Conservation (phyloP, 2,329 filamentous ascomycete genomes). For the Tolypocladium pustulatum region DNA sequence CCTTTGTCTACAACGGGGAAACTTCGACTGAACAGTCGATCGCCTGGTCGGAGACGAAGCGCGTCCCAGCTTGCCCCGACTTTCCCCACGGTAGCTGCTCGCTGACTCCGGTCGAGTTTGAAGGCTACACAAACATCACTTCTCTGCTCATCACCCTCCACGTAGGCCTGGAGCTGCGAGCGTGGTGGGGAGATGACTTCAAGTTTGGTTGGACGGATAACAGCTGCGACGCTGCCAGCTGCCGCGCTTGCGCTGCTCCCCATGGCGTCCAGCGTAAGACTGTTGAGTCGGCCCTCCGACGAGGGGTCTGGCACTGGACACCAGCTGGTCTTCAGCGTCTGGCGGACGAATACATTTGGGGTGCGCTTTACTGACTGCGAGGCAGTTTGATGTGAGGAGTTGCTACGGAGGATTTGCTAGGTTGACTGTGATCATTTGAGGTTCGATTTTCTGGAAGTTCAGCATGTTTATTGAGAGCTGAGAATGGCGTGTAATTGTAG, state of each 20-base stretch:
- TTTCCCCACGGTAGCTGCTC: conserved; percentile 21
- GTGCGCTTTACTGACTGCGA: conserved; percentile 16
- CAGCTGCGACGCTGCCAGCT: conserved; percentile 25
- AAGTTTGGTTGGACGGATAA: conserved; percentile 30
- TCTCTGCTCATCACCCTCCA: conserved; percentile 26
- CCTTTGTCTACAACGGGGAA: conserved; percentile 24
- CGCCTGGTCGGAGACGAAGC: conserved; percentile 28
- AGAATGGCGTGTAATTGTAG: conserved; percentile 18
- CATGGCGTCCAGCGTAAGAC: conserved; percentile 20
- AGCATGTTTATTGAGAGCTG: conserved; percentile 19
- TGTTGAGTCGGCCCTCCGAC: conserved; percentile 17
- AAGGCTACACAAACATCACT: conserved; percentile 27
- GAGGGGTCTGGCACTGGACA: conserved; percentile 24
- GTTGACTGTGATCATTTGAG: conserved; percentile 20
- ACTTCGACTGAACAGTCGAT: conserved; percentile 23
- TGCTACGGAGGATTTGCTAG: conserved; percentile 19
- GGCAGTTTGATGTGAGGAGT: conserved; percentile 12
- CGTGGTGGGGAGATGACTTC: conserved; percentile 32
- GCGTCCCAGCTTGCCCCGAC: conserved; percentile 24
- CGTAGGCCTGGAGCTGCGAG: conserved; percentile 24
- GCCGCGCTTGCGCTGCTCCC: conserved; percentile 17
- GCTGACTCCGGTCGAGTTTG: conserved; percentile 23
- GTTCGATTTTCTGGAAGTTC: conserved; percentile 22
- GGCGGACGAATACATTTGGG: conserved; percentile 20
- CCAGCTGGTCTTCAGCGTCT: conserved; percentile 19